Percentiles rank a stretch among this genome's conserved stretches.
Conservation (phyloP, 306 rosid species). For the Rosa persica region DNA sequence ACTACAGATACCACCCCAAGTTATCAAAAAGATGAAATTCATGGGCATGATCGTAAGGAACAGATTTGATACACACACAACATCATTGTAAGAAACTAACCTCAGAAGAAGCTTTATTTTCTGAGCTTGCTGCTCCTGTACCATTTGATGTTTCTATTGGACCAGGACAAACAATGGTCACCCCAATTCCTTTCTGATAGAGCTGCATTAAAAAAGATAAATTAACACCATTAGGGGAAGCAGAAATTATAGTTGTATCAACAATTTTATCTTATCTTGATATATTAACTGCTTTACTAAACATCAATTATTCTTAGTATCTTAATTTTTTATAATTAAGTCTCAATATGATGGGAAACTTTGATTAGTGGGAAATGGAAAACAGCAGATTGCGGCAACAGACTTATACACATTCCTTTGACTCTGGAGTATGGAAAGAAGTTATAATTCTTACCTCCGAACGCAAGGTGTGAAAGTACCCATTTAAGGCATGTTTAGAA, state of each 20-base stretch:
- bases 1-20: background rate
- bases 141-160: conserved; percentile 71
- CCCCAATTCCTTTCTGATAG: conserved; percentile 71
- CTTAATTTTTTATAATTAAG: background rate
- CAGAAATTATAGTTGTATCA: background rate
- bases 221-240: conserved; percentile 6
- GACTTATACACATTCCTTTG: conserved; percentile 13
- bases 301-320: background rate
- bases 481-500: conserved; percentile 86
- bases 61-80: background rate
- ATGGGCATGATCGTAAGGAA: background rate
- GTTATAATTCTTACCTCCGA: conserved; percentile 65
- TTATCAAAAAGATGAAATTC: background rate
- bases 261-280: background rate
- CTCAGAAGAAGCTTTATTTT: conserved; percentile 54
- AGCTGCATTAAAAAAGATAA: conserved; percentile 49
- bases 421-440: conserved; percentile 11
- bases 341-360: background rate
- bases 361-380: background rate
- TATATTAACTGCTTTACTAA: background rate
- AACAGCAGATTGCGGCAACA: background rate
- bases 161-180: conserved; percentile 94
- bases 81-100: conserved; percentile 39
- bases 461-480: conserved; percentile 87
- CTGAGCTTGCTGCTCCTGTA: conserved; percentile 35